Conservation (phyloP, 1,139 yeast genomes). For the Keqinozyma sinolaborantium region DNA sequence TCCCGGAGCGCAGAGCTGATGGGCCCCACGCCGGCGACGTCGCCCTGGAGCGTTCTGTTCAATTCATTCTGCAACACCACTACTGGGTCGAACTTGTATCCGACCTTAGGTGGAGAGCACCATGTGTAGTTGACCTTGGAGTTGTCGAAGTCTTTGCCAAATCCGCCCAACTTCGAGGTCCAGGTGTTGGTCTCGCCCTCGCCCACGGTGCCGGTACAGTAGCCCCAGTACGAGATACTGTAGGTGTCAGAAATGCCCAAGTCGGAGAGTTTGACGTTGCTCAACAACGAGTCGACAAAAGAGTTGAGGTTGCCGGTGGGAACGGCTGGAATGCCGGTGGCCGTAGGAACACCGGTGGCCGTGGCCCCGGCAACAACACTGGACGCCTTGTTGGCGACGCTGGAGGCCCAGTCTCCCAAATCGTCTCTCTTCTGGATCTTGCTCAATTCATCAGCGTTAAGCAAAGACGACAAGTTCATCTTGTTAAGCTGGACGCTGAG, state of each 20-base stretch:
- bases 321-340: slow-evolving; percentile 1
- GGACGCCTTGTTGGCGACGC: slow-evolving; percentile 5
- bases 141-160: slow-evolving; percentile 20
- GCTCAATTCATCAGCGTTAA: slow-evolving; percentile 12
- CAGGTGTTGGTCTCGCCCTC: slow-evolving; percentile 7
- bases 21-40: slow-evolving; percentile 20
- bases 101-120: slow-evolving; percentile 52
- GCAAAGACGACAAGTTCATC: slow-evolving; percentile 29
- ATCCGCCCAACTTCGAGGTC: slow-evolving; percentile 7
- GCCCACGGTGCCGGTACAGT: slow-evolving; percentile 58
- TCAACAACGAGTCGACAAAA: slow-evolving; percentile 11
- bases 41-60: slow-evolving; percentile 23
- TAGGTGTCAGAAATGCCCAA: slow-evolving; percentile 61
- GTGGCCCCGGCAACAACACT: slow-evolving; percentile 3
- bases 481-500: slow-evolving; percentile 34
- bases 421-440: slow-evolving; percentile 8
- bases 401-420: slow-evolving; percentile 9
- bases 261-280: slow-evolving; percentile 16
- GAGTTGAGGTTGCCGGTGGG: slow-evolving; percentile 6
- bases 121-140: slow-evolving; percentile 43
- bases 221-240: slow-evolving; percentile 69
- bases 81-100: slow-evolving; percentile 52
- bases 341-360: slow-evolving; percentile 2
- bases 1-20: slow-evolving; percentile 17
- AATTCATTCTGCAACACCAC: slow-evolving; percentile 42